A percentile compares a stretch with the other conserved stretches of the same genome.
Conservation (phyloP, 768 basidiomycete genomes). For the Boletus coccyginus region DNA sequence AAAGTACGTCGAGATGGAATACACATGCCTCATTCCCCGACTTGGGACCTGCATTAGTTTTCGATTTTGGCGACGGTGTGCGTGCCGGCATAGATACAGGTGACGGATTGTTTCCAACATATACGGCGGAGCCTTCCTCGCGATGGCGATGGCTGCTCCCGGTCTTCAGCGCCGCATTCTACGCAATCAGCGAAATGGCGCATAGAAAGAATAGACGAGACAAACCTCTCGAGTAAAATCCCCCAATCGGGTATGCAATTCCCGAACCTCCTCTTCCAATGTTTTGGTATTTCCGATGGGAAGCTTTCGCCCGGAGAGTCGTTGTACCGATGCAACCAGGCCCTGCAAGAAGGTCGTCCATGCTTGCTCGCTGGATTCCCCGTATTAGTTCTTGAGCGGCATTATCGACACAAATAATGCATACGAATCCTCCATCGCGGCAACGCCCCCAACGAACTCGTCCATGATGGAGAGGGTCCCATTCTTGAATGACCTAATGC, state of each 20-base stretch:
- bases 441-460: conserved; percentile 62
- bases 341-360: conserved; percentile 63
- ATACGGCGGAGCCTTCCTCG: conserved; percentile 17
- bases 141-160: conserved; percentile 1
- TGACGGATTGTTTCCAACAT: conserved; percentile 9
- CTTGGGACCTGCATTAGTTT: conserved; percentile 44
- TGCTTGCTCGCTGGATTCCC: conserved; percentile 51
- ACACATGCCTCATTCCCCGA: conserved; percentile 52
- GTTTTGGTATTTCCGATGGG: conserved; percentile 47
- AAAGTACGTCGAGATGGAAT: background rate
- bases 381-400: conserved; percentile 13
- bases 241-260: conserved; percentile 57
- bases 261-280: conserved; percentile 58
- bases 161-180: conserved; percentile 10
- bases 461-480: conserved; percentile 59
- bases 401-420: conserved; percentile 18
- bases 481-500: conserved; percentile 56
- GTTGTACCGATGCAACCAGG: conserved; percentile 59
- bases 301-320: conserved; percentile 63
- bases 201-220: background rate
- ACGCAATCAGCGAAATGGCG: background rate
- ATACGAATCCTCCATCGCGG: conserved; percentile 62
- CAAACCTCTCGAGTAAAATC: conserved; percentile 65
- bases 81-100: background rate
- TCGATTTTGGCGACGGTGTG: conserved; percentile 27